Evolutionary conservation across 495 filamentous ascomycete species (phyloP), one percentile per base, ranked within the genome.

Genomic region (Penicillium cosmopolitanum): DNA sequence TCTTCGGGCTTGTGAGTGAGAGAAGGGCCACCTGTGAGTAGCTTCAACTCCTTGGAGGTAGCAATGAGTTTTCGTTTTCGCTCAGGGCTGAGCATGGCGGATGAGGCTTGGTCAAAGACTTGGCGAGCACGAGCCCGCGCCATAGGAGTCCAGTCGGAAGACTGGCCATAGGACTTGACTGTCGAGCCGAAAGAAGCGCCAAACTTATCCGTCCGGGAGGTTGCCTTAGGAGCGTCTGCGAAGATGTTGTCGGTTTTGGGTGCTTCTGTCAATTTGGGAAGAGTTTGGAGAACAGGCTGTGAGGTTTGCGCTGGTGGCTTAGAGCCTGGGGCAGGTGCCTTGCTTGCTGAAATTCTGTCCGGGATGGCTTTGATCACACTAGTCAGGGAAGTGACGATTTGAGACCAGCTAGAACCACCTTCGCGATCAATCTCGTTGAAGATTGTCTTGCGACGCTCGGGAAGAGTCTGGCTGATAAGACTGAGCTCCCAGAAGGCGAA

Each of bases 401-500:
- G 92, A 13, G 85, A 84, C 92, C 92, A 97, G 48, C 87, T 87
- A 6, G 89, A 82, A 2, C 88, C 89, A 35, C 85, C 87, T 33
- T 84, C 84, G 58, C 95, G 91, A 57, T 96, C 91, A 52, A 97
- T 88, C 63, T 98, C 96, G 55, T 87, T 86, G 74, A 91, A 97
- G 53, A 98, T 92, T 18, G 84, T 81, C 67, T 89, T 90, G 21
- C 95, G 85, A 31, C 96, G 85, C 9, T 84, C 83, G 10, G 85
- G 77, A 58, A 85, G 91, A 34, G 85, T 84, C 52, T 88, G 81
- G 50, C 90, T 86, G 61, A 97, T 96, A 56, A 88, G 82, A 31
- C 83, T 81, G 18, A 98, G 80, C 69, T 98, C 95, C 90, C 93
- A 96, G 76, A 96, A 91, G 23, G 95, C 94, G 70, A 94, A 94